A percentile compares a stretch with the other conserved stretches of the same genome.
Evolutionary conservation across 2,329 filamentous ascomycete genomes (phyloP).

Genomic region (Lachnum nothofagi): DNA sequence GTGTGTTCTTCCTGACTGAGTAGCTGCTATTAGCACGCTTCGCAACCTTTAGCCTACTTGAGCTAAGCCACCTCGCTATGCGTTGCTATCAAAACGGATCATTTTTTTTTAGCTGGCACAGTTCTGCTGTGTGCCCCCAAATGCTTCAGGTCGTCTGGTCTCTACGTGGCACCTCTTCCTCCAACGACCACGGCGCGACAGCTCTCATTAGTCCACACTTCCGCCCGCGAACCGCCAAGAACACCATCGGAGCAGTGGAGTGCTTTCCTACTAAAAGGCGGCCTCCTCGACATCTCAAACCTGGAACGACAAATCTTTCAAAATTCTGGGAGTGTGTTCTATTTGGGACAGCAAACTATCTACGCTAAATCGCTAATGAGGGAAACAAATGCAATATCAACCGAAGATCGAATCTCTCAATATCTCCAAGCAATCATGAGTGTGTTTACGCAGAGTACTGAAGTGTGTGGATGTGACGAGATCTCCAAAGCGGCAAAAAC

Average conservation of each 20-base stretch:
- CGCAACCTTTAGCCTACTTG: too few relatives aligned
- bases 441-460: not conserved
- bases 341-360: not conserved
- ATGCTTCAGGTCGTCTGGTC: not conserved
- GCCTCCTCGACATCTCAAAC: not conserved
- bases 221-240: not conserved
- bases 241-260: too few relatives aligned
- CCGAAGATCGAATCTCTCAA: not conserved
- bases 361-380: slow-evolving; percentile 1
- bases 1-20: too few relatives aligned
- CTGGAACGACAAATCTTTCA: not conserved
- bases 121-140: not conserved
- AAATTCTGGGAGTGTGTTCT: not conserved
- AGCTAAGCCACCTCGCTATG: too few relatives aligned
- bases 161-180: not conserved
- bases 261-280: not conserved
- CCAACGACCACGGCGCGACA: not conserved
- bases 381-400: not conserved
- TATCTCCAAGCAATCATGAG: not conserved
- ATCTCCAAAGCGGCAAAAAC: not conserved
- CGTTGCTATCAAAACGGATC: too few relatives aligned
- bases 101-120: too few relatives aligned
- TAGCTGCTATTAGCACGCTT: too few relatives aligned
- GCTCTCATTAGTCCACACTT: not conserved
- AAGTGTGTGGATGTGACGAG: not conserved